Base-by-base conservation (phyloP, 306 rosid species). In the Macrotyloma uniflorum region DNA sequence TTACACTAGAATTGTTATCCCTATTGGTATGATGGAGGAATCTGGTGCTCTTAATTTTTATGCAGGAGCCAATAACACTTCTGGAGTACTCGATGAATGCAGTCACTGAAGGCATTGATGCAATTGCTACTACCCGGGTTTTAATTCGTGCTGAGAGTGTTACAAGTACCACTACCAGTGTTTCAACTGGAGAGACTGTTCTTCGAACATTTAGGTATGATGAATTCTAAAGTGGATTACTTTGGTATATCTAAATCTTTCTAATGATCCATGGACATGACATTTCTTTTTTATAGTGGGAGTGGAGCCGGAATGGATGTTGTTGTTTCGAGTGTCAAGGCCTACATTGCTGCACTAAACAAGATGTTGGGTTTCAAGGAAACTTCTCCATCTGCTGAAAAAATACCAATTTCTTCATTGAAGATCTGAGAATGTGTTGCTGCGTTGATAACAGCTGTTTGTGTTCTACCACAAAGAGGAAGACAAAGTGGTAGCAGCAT, bases 51-150 rank as follows among this genome's bases (percentile, higher is more conserved):
- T 67, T 57, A 12, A 57, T 46, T 70, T 67, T 32, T 36, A 20
- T 87, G 85, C 96, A 96, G 99, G 98, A 96, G 75, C 93, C 88
- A 1, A 88, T 64, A 47, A 80, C 85, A 8, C 99, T 96, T 77
- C 89, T 93, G 9, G 99, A 96, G 85, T 96, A 96, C 86, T 96
- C 98, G 0, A 74, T 96, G 93, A 87, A 2, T 82, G 90, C 91
- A 6, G 98, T 93, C 35, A 96, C 99, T 1, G 98, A 93, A 89
- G 99, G 99, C 81, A 96, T 93, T 40, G 99, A 96, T 82, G 97
- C 99, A 74, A 96, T 96, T 82, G 99, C 98, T 46, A 84, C 96
- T 51, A 96, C 99, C 57, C 91, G 97, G 28, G 97, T 96, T 65
- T 54, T 86, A 66, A 96, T 96, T 35, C 89, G 91, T 16, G 90